Base-by-base conservation (phyloP, 306 rosid genomes). In the Lathyrus sativus region DNA sequence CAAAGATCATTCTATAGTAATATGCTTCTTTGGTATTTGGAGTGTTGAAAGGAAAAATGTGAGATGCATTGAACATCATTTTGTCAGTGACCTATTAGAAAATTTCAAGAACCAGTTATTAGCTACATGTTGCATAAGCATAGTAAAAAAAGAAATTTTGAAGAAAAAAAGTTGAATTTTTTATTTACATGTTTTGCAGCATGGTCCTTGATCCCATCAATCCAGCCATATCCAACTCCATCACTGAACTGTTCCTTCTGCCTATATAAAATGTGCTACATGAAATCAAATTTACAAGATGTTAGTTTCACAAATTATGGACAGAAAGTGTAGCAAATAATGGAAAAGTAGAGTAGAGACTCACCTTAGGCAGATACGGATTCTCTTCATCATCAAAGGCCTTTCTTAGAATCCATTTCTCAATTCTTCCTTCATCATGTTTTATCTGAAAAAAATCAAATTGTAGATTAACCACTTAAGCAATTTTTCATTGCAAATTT, bases 241-340 rank as follows among this genome's bases (percentile, higher is more conserved):
- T 95, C 97, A 70, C 97, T 95, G 83, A 90, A 95, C 70, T 95
- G 99, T 56, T 95, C 99, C 62, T 95, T 95, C 76, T 90, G 99
- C 71, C 99, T 84, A 61, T 88, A 95, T 62, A 95, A 77, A 76
- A 95, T 91, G 79, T 87, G 91, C 97, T 95, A 85, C 87, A 75
- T 6, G 37, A 70, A 26, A 79, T 35, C 3, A 38, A 80, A 64
- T n/a, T 29, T 42, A 54, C 44, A 19, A 44, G 9, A 77, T 58
- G 58, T 70, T 73, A 82, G 77, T 73, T 64, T 65, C 15, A 28
- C 46, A 11, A 35, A 22, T 6, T 4, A 70, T 44, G 10, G 4
- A 35, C 17, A 45, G 3, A 48, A 39, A 61, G 13, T 38, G 59
- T 33, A 19, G 28, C 2, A 74, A 29, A 55, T 19, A 22, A 55